These are phyloP conservation scores for Thelephora aurantiotincta DNA, from an alignment of 768 basidiomycete species.

Conservation along the genomic window DNA sequence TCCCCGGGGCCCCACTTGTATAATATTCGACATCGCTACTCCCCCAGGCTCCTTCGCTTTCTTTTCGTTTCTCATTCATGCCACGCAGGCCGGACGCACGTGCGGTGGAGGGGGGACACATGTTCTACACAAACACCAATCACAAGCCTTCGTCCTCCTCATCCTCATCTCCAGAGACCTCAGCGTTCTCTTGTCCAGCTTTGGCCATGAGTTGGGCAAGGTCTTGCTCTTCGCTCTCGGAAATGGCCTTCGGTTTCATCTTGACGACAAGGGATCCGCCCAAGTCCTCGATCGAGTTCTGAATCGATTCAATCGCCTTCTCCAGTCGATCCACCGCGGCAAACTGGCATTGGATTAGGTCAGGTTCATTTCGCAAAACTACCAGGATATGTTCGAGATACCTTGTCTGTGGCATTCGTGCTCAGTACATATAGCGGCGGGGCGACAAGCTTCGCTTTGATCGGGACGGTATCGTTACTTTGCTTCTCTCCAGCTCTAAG, in stretches of 20 bases:
- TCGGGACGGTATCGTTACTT: conserved; percentile 82
- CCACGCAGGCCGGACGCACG: too few species aligned
- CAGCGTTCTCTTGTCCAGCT: conserved; percentile 85
- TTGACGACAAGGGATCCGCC: conserved; percentile 85
- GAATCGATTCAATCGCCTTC: conserved; percentile 85
- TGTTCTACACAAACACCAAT: not conserved
- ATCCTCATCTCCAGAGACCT: conserved; percentile 90
- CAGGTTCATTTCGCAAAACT: not conserved
- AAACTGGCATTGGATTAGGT: conserved; percentile 27
- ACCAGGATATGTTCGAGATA: conserved; percentile 14
- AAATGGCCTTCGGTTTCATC: conserved; percentile 99
- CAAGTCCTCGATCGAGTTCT: conserved; percentile 65
- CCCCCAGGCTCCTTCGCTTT: too few species aligned
- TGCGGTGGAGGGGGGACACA: not conserved
- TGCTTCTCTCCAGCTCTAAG: conserved; percentile 79
- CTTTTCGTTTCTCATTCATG: too few species aligned
- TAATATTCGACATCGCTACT: too few species aligned
- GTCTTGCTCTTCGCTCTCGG: conserved; percentile 95
- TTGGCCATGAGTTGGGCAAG: conserved; percentile 95
- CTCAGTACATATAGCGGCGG: conserved; percentile 93
- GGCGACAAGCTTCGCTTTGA: conserved; percentile 94
- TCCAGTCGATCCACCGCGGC: conserved; percentile 89
- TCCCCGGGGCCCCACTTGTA: too few species aligned
- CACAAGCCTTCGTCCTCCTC: conserved; percentile 41
- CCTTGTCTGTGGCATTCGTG: conserved; percentile 95